phyloP scores from a whole-genome alignment of 108 stramenopile genomes.

The Mayamaea pseudoterrestris region DNA sequence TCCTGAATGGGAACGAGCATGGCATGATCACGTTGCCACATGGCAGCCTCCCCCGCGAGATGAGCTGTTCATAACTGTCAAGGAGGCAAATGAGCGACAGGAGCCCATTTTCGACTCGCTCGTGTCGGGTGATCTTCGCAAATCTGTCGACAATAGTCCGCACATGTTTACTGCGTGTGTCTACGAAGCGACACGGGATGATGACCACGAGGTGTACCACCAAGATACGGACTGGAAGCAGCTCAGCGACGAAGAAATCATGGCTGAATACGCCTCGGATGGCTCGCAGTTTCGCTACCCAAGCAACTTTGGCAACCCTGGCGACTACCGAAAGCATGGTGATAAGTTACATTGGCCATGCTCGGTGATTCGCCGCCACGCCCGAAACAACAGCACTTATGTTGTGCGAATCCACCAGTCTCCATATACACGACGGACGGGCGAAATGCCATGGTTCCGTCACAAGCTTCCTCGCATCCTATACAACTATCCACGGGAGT shows the following conservation, averaged over 20 bases:
- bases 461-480: constrained; percentile 4
- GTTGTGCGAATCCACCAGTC: constrained; percentile 4
- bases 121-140: constrained; percentile 2
- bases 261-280: constrained; percentile 1
- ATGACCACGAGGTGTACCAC: not conserved
- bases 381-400: not conserved
- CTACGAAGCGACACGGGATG: constrained; percentile 6
- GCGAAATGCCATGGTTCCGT: not conserved
- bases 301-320: not conserved
- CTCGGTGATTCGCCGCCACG: constrained; percentile 4
- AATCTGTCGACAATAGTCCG: not conserved
- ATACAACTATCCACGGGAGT: constrained; percentile 7
- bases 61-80: not conserved
- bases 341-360: constrained; percentile 14
- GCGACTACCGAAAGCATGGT: constrained; percentile 3
- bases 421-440: constrained; percentile 3
- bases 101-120: constrained; percentile 1
- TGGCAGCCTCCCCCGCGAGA: constrained; percentile 23
- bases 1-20: constrained; percentile 41
- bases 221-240: not conserved
- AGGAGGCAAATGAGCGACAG: constrained; percentile 4
- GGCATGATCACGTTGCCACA: constrained; percentile 32
- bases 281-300: constrained; percentile 2
- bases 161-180: constrained; percentile 10
- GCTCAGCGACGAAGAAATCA: constrained; percentile 5